Base-by-base conservation (phyloP, 225 moss, liverwort and hornwort species). In the Marchantia paleacea region DNA sequence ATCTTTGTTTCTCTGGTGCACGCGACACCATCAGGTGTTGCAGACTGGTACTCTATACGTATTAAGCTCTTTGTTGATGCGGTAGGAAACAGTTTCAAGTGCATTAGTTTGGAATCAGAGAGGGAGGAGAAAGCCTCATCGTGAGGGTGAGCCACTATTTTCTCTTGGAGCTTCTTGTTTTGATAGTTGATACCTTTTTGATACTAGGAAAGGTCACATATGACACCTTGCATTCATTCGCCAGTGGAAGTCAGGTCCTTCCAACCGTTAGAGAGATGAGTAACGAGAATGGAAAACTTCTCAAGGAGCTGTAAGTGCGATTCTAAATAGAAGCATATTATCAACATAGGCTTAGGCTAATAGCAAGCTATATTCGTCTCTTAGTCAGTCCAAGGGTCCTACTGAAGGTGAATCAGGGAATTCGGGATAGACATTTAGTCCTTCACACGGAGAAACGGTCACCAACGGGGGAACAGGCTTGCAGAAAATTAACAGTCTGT, bases 291-390 rank as follows among this genome's bases (percentile, higher is more conserved):
- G 76, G 75, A 78, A 4, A 61, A 85, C 79, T 83, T 78, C 52
- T 18, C 82, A 58, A 47, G 83, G 86, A 63, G 57, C 19, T 16
- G 47, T 61, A 26, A 53, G 74, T 24, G 80, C 60, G 51, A 80
- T 72, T 76, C 19, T 89, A 72, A 85, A 83, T 69, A 96, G 90
- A 94, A 97, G 82, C 94, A 92, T 71, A 83, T 93, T 83, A 85
- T 89, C 73, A 81, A 88, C 75, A 82, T 85, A 79, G 92, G 93
- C 70, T 87, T 97, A 31, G 94, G 94, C 78, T 93, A 97, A 80
- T 93, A 97, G 64, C 97, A 93, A 83, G 86, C 91, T 75, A 84
- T 97, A 55, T 93, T 97, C 78, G 87, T 82, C 73, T 83, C 90
- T 14, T 97, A 67, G 78, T 48, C 22, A 20, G 49, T 72, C 48